Percentiles rank a stretch among this genome's conserved stretches.
phyloP scores from a whole-genome alignment of 2,329 filamentous ascomycete species.

The Diaporthe eres region DNA sequence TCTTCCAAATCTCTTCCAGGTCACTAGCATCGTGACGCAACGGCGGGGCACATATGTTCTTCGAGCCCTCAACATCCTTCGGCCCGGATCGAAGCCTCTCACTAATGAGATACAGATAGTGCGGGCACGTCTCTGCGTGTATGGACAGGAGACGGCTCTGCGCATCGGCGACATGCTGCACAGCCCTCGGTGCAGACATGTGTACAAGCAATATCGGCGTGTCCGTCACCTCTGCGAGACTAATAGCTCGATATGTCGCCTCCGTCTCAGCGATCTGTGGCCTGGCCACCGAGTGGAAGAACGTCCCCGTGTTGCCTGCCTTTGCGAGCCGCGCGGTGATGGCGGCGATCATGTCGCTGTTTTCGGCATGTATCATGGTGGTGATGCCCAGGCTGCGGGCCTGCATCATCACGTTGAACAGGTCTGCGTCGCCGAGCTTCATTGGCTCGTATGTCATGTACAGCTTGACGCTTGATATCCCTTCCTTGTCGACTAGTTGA shows the following conservation, averaged over 20 bases:
- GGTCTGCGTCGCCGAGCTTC: slow-evolving; percentile 55
- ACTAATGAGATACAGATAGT: slow-evolving; percentile 70
- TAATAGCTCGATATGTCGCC: slow-evolving; percentile 64
- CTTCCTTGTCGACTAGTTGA: slow-evolving; percentile 49
- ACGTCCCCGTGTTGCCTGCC: slow-evolving; percentile 46
- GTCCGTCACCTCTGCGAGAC: slow-evolving; percentile 62
- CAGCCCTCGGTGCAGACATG: slow-evolving; percentile 62
- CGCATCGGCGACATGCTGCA: slow-evolving; percentile 62
- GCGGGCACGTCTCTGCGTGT: slow-evolving; percentile 71
- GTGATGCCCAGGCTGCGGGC: slow-evolving; percentile 58
- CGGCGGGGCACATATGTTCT: slow-evolving; percentile 68
- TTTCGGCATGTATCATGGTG: slow-evolving; percentile 65
- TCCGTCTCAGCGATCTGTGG: slow-evolving; percentile 63
- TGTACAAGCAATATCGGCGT: slow-evolving; percentile 68
- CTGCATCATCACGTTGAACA: slow-evolving; percentile 59
- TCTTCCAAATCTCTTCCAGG: slow-evolving; percentile 65
- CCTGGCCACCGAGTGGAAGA: slow-evolving; percentile 61
- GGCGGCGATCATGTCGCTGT: slow-evolving; percentile 61
- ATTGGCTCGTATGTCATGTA: slow-evolving; percentile 61
- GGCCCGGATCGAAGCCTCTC: slow-evolving; percentile 49
- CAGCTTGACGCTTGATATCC: slow-evolving; percentile 60
- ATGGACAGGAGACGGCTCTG: slow-evolving; percentile 65
- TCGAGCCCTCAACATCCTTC: slow-evolving; percentile 63
- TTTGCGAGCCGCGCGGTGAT: slow-evolving; percentile 48
- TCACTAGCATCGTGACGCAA: slow-evolving; percentile 61